These are phyloP conservation scores for Linum tenue DNA, from an alignment of 345 rosid species.

Conservation along the genomic window DNA sequence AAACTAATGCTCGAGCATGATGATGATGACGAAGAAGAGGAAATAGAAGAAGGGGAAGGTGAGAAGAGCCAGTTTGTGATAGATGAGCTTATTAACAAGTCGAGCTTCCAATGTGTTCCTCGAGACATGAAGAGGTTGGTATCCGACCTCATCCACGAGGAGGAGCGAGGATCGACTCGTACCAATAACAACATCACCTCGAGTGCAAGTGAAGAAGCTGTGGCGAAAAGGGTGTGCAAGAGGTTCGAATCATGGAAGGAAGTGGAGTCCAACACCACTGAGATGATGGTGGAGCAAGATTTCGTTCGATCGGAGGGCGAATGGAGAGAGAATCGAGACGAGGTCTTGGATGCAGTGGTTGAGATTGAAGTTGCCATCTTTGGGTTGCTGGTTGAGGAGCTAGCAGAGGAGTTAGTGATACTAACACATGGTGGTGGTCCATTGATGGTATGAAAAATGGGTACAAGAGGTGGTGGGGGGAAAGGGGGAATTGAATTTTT, in stretches of 20 bases:
- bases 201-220: slow-evolving; percentile 17
- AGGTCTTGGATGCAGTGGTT: slow-evolving; percentile 31
- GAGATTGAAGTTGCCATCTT: slow-evolving; percentile 50
- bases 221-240: slow-evolving; percentile 44
- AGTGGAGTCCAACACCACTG: slow-evolving; percentile 70
- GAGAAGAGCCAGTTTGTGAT: slow-evolving; percentile 8
- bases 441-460: neutral
- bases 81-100: slow-evolving; percentile 16
- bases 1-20: slow-evolving; percentile 46
- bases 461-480: neutral
- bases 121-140: slow-evolving; percentile 47
- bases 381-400: slow-evolving; percentile 45
- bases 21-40: slow-evolving; percentile 24
- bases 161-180: slow-evolving; percentile 18
- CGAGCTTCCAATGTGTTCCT: slow-evolving; percentile 32
- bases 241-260: slow-evolving; percentile 68
- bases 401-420: slow-evolving; percentile 32
- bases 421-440: no score
- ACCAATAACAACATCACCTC: neutral
- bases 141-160: slow-evolving; percentile 54
- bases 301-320: slow-evolving; percentile 36
- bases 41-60: slow-evolving; percentile 23
- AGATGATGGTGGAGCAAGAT: slow-evolving; percentile 82
- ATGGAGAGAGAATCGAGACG: slow-evolving; percentile 35
- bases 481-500: no score